Base-by-base conservation (phyloP, 139 green algal genomes). In the Ostreobium quekettii region DNA sequence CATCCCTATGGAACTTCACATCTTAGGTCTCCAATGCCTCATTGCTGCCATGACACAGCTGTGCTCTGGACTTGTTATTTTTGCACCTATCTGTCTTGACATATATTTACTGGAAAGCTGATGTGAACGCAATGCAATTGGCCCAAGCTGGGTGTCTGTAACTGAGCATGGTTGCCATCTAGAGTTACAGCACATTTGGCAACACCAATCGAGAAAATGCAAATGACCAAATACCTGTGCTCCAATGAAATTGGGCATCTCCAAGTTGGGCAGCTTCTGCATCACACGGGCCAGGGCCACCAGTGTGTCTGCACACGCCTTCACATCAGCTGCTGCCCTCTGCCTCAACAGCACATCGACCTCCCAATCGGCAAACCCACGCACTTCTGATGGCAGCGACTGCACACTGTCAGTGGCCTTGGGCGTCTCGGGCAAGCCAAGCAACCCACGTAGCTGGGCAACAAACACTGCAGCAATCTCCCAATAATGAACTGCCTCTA, bases 201-300 rank as follows among this genome's bases (percentile, higher is more conserved):
- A n/a, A n/a, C n/a, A n/a, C n/a, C n/a, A n/a, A n/a, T n/a, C n/a
- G n/a, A n/a, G n/a, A n/a, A 58, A 7, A 60, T 6, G 5, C 8
- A 32, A 24, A 33, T 22, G 11, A 1, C 46, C 36, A 28, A 38
- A 36, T 42, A 86, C 80, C 67, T 87, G 77, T 29, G 72, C 31
- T 2, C 70, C 74, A 28, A 86, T 80, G 0, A 83, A 30, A 29
- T 87, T 58, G 8, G 81, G 81, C 65, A 87, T 81, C 47, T 76
- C 81, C 29, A 87, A 59, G 47, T 80, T 87, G 0, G 77, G 81
- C 36, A 87, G 60, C 57, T 73, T 37, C 36, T 61, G 35, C 28
- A 83, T 67, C 37, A 81, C 32, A 5, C 36, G 59, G 2, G 70
- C 73, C 26, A 87, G 60, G 15, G 70, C 72, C 28, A 26, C 58